Evolutionary conservation across 2,329 filamentous ascomycete genomes (phyloP).

Genomic region (Parasarocladium wereldwijsianum): DNA sequence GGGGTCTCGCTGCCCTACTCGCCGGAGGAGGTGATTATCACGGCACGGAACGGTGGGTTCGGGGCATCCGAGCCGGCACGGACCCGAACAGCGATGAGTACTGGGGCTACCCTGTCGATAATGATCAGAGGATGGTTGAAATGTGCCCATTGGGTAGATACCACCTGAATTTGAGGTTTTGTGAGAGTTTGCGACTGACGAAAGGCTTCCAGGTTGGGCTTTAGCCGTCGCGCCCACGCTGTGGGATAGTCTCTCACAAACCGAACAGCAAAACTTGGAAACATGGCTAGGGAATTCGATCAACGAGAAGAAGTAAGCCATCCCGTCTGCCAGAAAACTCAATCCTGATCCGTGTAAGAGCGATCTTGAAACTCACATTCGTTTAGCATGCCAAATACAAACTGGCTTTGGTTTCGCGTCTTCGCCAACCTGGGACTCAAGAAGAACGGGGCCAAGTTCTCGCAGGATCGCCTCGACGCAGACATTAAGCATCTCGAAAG

Average conservation of each 20-base stretch:
- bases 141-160: slow-evolving; percentile 57
- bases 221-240: slow-evolving; percentile 53
- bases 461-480: slow-evolving; percentile 51
- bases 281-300: slow-evolving; percentile 60
- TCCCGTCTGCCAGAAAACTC: not conserved
- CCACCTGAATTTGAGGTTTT: not conserved
- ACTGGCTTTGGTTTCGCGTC: slow-evolving; percentile 71
- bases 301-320: slow-evolving; percentile 54
- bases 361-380: slow-evolving; percentile 24
- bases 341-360: too few species aligned
- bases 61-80: slow-evolving; percentile 56
- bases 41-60: slow-evolving; percentile 47
- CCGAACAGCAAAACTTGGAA: slow-evolving; percentile 51
- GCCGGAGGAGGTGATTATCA: slow-evolving; percentile 53
- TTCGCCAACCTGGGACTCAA: slow-evolving; percentile 70
- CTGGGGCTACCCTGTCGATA: slow-evolving; percentile 63
- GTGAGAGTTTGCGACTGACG: not conserved
- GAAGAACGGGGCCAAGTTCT: slow-evolving; percentile 59
- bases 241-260: slow-evolving; percentile 49
- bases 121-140: slow-evolving; percentile 74
- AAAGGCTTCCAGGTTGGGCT: slow-evolving; percentile 37
- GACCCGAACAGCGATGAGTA: slow-evolving; percentile 57
- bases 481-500: slow-evolving; percentile 69
- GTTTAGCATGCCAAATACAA: slow-evolving; percentile 53
- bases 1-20: slow-evolving; percentile 57